A percentile compares a stretch with the other conserved stretches of the same genome.
Evolutionary conservation across 78 protist species (phyloP).

Genomic region (Isochrysis galbana): DNA sequence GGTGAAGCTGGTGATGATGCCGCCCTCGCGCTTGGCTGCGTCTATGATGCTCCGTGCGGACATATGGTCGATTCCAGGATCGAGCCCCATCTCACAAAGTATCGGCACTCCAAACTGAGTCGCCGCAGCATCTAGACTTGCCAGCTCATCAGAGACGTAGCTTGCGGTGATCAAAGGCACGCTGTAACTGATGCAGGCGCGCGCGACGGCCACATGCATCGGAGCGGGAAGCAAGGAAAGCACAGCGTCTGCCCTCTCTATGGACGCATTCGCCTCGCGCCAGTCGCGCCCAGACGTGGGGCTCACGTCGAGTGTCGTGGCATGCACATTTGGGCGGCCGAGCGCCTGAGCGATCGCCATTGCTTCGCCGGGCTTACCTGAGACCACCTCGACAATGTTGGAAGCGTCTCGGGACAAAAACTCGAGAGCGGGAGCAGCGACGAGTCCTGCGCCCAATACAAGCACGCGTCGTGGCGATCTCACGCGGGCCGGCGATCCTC

Average conservation of each 20-base stretch:
- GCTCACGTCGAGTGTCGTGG: not conserved
- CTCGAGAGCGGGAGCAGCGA: constrained; percentile 17
- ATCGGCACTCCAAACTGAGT: constrained; percentile 26
- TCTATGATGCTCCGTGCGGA: not conserved
- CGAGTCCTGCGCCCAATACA: constrained; percentile 45
- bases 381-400: not conserved
- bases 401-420: not conserved
- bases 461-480: constrained; percentile 1
- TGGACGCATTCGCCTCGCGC: not conserved
- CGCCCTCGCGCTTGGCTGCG: constrained; percentile 19
- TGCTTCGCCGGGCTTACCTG: not conserved
- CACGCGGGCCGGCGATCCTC: not conserved
- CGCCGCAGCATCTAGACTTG: not conserved
- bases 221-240: constrained; percentile 68
- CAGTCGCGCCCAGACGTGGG: not conserved
- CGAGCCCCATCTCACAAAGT: not conserved
- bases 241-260: constrained; percentile 43
- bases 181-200: constrained; percentile 51
- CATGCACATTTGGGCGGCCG: not conserved
- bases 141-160: constrained; percentile 29
- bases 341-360: not conserved
- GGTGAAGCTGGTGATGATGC: constrained; percentile 35
- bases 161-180: constrained; percentile 26
- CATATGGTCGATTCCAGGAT: constrained; percentile 57
- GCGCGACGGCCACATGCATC: constrained; percentile 58